A percentile compares a stretch with the other conserved stretches of the same genome.
Evolutionary conservation across 2,329 filamentous ascomycete genomes (phyloP).

Genomic region (Colletotrichum sp.): DNA sequence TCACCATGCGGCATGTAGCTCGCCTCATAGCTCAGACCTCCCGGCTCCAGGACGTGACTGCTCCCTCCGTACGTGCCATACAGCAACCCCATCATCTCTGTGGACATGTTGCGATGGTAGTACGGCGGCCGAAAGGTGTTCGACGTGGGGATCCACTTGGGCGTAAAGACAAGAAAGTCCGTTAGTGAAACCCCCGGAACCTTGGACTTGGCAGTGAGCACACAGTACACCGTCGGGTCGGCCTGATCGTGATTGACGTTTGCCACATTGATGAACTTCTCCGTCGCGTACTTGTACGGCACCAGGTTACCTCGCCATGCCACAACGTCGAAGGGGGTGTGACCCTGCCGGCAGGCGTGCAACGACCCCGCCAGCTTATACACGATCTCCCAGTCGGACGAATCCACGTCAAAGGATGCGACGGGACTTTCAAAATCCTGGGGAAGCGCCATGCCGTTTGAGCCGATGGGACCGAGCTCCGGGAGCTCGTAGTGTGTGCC

Average conservation of each 20-base stretch:
- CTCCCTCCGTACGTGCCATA: constrained; percentile 36
- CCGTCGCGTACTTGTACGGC: constrained; percentile 49
- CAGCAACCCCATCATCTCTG: constrained; percentile 61
- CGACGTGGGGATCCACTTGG: constrained; percentile 63
- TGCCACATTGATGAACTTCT: constrained; percentile 63
- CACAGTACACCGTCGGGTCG: constrained; percentile 66
- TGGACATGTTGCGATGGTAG: constrained; percentile 66
- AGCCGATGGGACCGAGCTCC: constrained; percentile 68
- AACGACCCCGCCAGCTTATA: constrained; percentile 55
- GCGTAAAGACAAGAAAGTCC: constrained; percentile 68
- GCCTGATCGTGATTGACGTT: constrained; percentile 62
- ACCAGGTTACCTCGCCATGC: constrained; percentile 59
- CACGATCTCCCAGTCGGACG: background rate
- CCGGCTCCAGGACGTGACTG: constrained; percentile 29
- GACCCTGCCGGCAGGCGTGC: constrained; percentile 63
- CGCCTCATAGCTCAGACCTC: constrained; percentile 36
- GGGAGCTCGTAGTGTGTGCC: constrained; percentile 65
- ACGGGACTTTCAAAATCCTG: constrained; percentile 68
- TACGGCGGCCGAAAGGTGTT: constrained; percentile 65
- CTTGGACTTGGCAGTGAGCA: constrained; percentile 61
- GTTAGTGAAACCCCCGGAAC: constrained; percentile 57
- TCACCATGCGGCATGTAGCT: constrained; percentile 41
- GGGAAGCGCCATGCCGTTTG: constrained; percentile 43
- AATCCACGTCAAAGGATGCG: constrained; percentile 27
- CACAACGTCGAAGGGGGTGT: background rate